Base-by-base conservation (phyloP, 129 eudicot species). In the Centella asiatica region DNA sequence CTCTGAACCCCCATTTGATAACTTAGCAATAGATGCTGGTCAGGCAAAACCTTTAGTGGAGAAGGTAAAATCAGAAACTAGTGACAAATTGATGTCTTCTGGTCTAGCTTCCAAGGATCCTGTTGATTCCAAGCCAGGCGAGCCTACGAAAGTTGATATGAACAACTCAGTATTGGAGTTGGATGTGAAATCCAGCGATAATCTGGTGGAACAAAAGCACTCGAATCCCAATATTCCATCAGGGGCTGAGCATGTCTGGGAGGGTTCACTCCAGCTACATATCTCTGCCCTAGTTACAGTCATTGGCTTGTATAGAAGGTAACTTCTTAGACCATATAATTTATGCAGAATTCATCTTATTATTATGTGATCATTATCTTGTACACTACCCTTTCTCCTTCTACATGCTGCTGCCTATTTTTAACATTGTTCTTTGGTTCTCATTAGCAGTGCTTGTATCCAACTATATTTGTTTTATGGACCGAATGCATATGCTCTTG, bases 1-100 rank as follows among this genome's bases (percentile, higher is more conserved):
- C 26, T 27, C 78, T 24, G 97, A 89, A 74, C 95, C 95, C 42
- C 97, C 97, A 0, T 89, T 89, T 72, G 94, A 79, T 32, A 62
- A 72, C 59, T n/a, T 88, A 50, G 60, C 77, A 20, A 79, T 24
- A 47, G 84, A 78, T 69, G 64, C 74, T 19, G 86, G 51, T 53
- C 66, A 61, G 68, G 28, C 44, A 7, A 56, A 64, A 49, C 48
- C 46, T 29, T 12, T 10, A 6, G 27, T 72, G 5, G 70, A 74
- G 1, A 75, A 70, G 57, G 73, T 58, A 20, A 70, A 62, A 34
- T 46, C 60, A 4, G 83, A 78, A 36, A 33, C 62, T 33, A 67
- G 48, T 7, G 37, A 62, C 32, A 71, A 66, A 42, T 6, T 33
- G 31, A 47, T 39, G 58, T 39, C 65, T 34, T 33, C 55, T 52